Percentiles rank a stretch among this genome's conserved stretches.
Conservation (phyloP, 106 monocot genomes). For the Triglochin maritima region DNA sequence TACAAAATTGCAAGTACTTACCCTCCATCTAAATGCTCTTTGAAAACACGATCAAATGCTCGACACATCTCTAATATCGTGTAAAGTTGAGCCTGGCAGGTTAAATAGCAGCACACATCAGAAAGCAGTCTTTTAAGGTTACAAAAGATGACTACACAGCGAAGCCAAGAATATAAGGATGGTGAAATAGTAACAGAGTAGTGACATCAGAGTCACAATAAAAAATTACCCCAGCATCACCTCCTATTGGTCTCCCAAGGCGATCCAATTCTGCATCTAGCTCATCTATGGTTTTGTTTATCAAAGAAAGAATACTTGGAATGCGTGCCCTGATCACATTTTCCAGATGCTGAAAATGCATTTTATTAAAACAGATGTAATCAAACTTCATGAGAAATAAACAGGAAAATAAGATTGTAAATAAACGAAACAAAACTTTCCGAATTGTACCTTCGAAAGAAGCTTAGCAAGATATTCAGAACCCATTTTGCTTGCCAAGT, state of each 20-base stretch:
- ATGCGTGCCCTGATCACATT: slow-evolving; percentile 73
- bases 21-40: slow-evolving; percentile 99
- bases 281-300: slow-evolving; percentile 94
- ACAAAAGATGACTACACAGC: neutral
- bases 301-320: slow-evolving; percentile 84
- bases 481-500: slow-evolving; percentile 94
- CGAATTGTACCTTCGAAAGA: slow-evolving; percentile 53
- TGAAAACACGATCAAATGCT: slow-evolving; percentile 95
- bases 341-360: slow-evolving; percentile 71
- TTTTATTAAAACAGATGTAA: neutral
- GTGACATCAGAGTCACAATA: neutral
- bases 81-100: slow-evolving; percentile 84
- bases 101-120: slow-evolving; percentile 4
- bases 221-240: slow-evolving; percentile 72
- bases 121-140: neutral
- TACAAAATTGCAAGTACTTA: slow-evolving; percentile 12
- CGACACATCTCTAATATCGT: slow-evolving; percentile 98
- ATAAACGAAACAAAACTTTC: neutral
- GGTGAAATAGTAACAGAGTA: neutral
- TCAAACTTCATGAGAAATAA: neutral
- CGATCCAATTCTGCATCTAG: slow-evolving; percentile 82
- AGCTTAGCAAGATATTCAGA: slow-evolving; percentile 96
- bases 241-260: slow-evolving; percentile 87
- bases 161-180: neutral
- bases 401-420: neutral